These are phyloP conservation scores for Malus orientalis DNA, from an alignment of 306 rosid species.

Conservation along the genomic window DNA sequence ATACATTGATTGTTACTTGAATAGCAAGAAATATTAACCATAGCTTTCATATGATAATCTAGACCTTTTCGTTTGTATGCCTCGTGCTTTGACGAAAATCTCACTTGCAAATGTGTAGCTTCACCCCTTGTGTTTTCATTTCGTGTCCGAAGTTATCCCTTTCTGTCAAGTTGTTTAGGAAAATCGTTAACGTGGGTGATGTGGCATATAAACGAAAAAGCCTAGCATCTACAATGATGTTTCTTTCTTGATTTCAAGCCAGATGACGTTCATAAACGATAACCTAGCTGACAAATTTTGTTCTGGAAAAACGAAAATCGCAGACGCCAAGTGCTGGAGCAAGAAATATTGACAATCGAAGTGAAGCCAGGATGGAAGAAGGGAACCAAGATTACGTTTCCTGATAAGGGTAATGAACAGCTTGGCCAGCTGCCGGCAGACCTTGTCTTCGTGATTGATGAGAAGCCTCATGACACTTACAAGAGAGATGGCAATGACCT, in stretches of 20 bases:
- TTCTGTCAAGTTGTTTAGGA: no score
- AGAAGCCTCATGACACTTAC: constrained; percentile 73
- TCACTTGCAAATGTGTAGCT: not conserved
- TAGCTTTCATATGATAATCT: no score
- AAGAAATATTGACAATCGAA: constrained; percentile 74
- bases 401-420: constrained; percentile 85
- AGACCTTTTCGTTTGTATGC: no score
- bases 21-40: no score
- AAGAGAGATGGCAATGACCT: constrained; percentile 80
- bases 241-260: not conserved
- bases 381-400: constrained; percentile 91
- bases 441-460: constrained; percentile 81
- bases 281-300: not conserved
- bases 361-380: constrained; percentile 96
- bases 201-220: no score
- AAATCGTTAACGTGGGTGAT: no score
- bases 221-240: not conserved
- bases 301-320: not conserved
- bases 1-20: not conserved
- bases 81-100: no score
- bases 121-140: no score
- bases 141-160: no score
- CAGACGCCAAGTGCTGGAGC: constrained; percentile 51
- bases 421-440: constrained; percentile 78
- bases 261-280: not conserved